Conservation (phyloP, 164 flowering plant species). For the Cinnamomum chago region DNA sequence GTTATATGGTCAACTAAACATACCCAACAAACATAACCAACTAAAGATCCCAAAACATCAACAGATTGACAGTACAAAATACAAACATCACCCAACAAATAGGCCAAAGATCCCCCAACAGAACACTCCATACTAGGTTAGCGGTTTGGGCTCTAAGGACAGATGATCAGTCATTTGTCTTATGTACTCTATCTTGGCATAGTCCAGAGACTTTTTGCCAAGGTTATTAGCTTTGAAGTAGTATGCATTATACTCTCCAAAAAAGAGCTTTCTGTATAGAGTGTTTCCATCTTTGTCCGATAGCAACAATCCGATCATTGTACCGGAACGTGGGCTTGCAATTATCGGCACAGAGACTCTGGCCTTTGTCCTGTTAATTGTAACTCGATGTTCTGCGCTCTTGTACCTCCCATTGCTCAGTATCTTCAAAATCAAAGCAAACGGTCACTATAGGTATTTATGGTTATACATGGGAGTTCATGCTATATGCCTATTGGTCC, state of each 20-base stretch:
- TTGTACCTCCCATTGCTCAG: slow-evolving; percentile 23
- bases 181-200: neutral
- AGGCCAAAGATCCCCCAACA: too few species aligned
- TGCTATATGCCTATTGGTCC: too few species aligned
- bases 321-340: slow-evolving; percentile 14
- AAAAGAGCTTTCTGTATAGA: slow-evolving; percentile 11
- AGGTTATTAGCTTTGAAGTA: slow-evolving; percentile 4
- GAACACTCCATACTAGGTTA: too few species aligned
- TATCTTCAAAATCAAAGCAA: slow-evolving; percentile 4
- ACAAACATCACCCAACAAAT: too few species aligned
- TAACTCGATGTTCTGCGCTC: slow-evolving; percentile 19
- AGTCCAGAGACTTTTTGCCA: slow-evolving; percentile 17
- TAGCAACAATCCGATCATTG: slow-evolving; percentile 14
- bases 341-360: slow-evolving; percentile 17
- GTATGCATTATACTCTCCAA: slow-evolving; percentile 1
- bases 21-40: too few species aligned
- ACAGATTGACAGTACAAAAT: too few species aligned
- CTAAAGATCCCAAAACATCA: too few species aligned
- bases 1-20: too few species aligned
- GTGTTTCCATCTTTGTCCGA: slow-evolving; percentile 19
- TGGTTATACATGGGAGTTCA: neutral
- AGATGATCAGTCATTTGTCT: too few species aligned
- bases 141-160: too few species aligned
- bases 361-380: slow-evolving; percentile 9
- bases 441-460: neutral